Conservation (phyloP, 2,329 filamentous ascomycete species). For the Penicillium thymicola region DNA sequence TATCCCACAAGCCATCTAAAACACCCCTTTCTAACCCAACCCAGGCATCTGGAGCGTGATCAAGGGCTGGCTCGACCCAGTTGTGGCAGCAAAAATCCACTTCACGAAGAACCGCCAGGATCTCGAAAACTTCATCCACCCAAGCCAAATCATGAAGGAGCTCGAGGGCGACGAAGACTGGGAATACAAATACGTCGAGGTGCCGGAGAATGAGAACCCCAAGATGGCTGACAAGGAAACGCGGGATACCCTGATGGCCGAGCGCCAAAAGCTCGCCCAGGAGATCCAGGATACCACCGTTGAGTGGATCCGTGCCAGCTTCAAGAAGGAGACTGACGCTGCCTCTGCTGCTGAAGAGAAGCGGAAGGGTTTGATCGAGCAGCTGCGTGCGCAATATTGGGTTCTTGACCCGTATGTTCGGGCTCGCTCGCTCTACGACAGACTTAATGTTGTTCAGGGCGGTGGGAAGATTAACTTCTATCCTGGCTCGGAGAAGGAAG, state of each 20-base stretch:
- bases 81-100: slow-evolving; percentile 89
- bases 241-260: slow-evolving; percentile 60
- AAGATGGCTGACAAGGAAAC: slow-evolving; percentile 65
- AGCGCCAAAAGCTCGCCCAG: slow-evolving; percentile 63
- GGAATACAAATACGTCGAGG: slow-evolving; percentile 79
- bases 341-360: slow-evolving; percentile 52
- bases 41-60: slow-evolving; percentile 94
- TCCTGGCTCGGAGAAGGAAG: slow-evolving; percentile 32
- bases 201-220: slow-evolving; percentile 70
- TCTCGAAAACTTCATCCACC: slow-evolving; percentile 71
- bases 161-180: slow-evolving; percentile 84
- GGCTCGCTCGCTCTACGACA: slow-evolving; percentile 80
- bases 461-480: slow-evolving; percentile 73
- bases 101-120: slow-evolving; percentile 83
- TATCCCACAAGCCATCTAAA: slow-evolving; percentile 8
- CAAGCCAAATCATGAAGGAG: slow-evolving; percentile 70
- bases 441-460: slow-evolving; percentile 66
- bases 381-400: slow-evolving; percentile 79
- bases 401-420: slow-evolving; percentile 80
- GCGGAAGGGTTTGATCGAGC: slow-evolving; percentile 60
- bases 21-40: not conserved
- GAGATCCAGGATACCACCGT: slow-evolving; percentile 72
- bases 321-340: slow-evolving; percentile 45
- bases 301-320: slow-evolving; percentile 64
- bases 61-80: slow-evolving; percentile 91